Evolutionary conservation across 768 basidiomycete species (phyloP).

Genomic region (Rhizopogon roseolus): DNA sequence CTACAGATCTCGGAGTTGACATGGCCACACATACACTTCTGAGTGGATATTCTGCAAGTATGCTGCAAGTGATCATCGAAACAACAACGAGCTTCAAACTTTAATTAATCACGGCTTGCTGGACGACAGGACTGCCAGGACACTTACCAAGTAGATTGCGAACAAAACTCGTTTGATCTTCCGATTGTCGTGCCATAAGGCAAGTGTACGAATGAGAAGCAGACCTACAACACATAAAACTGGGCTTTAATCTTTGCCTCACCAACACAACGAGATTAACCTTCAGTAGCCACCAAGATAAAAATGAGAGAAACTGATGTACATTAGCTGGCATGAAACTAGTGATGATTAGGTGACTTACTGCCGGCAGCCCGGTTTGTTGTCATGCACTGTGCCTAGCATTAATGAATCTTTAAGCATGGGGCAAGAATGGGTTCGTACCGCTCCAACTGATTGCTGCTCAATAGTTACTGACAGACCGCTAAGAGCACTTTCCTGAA

Average conservation of each 20-base stretch:
- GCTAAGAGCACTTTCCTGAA: not conserved
- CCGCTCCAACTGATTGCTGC: not conserved
- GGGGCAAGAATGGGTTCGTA: not conserved
- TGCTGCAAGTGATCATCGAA: not conserved
- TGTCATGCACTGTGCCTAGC: not conserved
- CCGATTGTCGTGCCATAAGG: not conserved
- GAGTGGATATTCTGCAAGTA: not conserved
- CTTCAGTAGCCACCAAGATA: constrained; percentile 4
- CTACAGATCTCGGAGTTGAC: not conserved
- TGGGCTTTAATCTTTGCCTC: no score
- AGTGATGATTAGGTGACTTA: not conserved
- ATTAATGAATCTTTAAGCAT: no score
- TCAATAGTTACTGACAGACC: not conserved
- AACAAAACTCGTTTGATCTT: not conserved
- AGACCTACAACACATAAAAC: not conserved
- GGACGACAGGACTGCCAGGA: not conserved
- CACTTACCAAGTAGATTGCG: constrained; percentile 1
- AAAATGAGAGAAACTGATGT: constrained; percentile 1
- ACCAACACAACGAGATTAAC: not conserved
- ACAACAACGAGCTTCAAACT: constrained; percentile 1
- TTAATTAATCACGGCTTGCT: not conserved
- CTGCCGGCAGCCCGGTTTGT: constrained; percentile 2
- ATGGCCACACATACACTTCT: not conserved
- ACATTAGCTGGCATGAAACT: not conserved
- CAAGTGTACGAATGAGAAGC: constrained; percentile 6